These are phyloP conservation scores for Eudorina sp. DNA, from an alignment of 139 green algal species.

Conservation along the genomic window DNA sequence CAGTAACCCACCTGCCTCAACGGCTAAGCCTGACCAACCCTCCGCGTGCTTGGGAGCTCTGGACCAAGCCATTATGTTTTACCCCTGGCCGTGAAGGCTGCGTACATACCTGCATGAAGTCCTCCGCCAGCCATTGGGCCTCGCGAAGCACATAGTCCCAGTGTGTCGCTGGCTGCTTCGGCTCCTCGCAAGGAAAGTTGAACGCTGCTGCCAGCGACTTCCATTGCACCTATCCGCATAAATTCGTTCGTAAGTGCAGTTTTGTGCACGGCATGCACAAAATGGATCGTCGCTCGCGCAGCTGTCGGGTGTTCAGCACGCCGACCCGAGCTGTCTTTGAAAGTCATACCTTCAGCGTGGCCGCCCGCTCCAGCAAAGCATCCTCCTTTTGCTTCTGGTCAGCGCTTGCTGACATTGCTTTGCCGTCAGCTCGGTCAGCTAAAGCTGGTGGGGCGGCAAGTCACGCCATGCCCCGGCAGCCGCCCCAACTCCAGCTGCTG, in stretches of 20 bases:
- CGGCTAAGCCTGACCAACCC: too few species aligned
- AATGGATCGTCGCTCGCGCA: background rate
- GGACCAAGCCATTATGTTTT: too few species aligned
- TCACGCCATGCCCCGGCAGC: slow-evolving; percentile 31
- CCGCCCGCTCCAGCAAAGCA: slow-evolving; percentile 45
- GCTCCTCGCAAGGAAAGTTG: slow-evolving; percentile 53
- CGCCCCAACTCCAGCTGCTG: slow-evolving; percentile 8
- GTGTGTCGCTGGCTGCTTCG: slow-evolving; percentile 43
- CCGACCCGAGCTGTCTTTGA: background rate
- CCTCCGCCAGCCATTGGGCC: slow-evolving; percentile 57
- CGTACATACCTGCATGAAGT: slow-evolving; percentile 59
- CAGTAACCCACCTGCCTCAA: too few species aligned
- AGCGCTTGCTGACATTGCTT: background rate
- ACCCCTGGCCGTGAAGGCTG: too few species aligned
- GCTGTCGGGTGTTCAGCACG: background rate
- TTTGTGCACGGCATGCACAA: background rate
- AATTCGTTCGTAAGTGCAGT: background rate
- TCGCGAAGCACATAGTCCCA: slow-evolving; percentile 67
- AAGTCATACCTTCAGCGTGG: slow-evolving; percentile 43
- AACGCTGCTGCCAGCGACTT: slow-evolving; percentile 42
- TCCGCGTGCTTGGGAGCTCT: too few species aligned
- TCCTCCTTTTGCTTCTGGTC: slow-evolving; percentile 52
- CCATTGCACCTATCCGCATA: slow-evolving; percentile 49
- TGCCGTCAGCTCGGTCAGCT: slow-evolving; percentile 7
- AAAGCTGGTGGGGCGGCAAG: slow-evolving; percentile 30